These are phyloP conservation scores for Coniochaeta ligniaria DNA, from an alignment of 2,329 filamentous ascomycete genomes.

Conservation along the genomic window DNA sequence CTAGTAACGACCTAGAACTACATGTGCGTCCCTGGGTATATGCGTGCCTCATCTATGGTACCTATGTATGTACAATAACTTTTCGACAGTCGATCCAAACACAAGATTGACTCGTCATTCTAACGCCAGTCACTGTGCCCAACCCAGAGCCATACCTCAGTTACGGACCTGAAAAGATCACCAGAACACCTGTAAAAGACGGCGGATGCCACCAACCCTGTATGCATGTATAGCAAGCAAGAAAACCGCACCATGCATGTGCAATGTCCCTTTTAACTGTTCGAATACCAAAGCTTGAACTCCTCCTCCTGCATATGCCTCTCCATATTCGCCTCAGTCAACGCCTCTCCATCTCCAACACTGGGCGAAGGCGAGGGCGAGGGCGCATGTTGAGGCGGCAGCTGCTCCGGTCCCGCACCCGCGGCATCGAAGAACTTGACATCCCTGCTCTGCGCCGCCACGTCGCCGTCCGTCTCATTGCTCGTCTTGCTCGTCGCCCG, in stretches of 20 bases:
- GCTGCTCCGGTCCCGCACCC: constrained; percentile 3
- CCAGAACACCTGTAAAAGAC: not conserved
- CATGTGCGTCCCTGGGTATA: not conserved
- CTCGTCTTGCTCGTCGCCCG: not conserved
- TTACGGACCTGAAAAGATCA: not conserved
- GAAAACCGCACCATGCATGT: not conserved
- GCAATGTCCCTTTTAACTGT: not conserved
- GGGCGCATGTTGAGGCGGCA: constrained; percentile 2
- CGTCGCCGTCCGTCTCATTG: constrained; percentile 12
- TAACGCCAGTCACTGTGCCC: not conserved
- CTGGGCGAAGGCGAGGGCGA: constrained; percentile 7
- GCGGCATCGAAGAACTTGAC: constrained; percentile 19
- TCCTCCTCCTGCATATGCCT: constrained; percentile 12
- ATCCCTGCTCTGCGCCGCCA: constrained; percentile 14
- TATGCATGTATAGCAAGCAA: not conserved
- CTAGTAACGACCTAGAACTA: too few species aligned
- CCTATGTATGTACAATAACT: not conserved
- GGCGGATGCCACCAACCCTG: not conserved
- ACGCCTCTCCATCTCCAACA: constrained; percentile 9
- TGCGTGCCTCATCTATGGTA: not conserved
- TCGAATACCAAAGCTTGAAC: not conserved
- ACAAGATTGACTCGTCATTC: not conserved
- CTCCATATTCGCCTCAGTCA: constrained; percentile 18
- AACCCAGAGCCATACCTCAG: not conserved
- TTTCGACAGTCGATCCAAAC: not conserved